Percentiles rank a stretch among this genome's conserved stretches.
These are phyloP conservation scores for Colletotrichum plurivorum DNA, from an alignment of 2,329 filamentous ascomycete species.

Conservation along the genomic window DNA sequence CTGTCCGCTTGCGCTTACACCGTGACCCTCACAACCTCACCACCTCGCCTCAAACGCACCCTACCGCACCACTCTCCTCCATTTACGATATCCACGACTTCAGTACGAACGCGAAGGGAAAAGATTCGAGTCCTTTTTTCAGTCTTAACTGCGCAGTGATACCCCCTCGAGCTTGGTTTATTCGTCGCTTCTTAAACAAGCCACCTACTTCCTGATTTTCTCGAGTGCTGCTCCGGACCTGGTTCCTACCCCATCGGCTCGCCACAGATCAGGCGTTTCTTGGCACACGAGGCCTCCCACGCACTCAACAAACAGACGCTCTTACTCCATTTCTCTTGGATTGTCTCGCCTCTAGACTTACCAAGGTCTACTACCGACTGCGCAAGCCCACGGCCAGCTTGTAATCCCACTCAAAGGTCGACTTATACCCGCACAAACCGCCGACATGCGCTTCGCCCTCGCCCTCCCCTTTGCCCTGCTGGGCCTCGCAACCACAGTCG, in stretches of 20 bases:
- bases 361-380: too few species aligned
- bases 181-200: neutral
- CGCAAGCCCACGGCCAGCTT: neutral
- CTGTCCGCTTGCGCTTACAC: constrained; percentile 3
- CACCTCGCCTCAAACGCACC: constrained; percentile 4
- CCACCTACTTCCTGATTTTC: neutral
- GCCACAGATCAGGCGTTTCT: neutral
- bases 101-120: neutral
- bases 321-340: neutral
- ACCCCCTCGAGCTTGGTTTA: constrained; percentile 9
- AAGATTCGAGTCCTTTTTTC: constrained; percentile 1
- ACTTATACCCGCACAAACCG: constrained; percentile 6
- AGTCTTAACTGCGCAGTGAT: constrained; percentile 18
- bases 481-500: constrained; percentile 24
- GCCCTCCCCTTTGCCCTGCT: constrained; percentile 22
- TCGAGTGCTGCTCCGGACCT: neutral
- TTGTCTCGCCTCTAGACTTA: neutral
- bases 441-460: constrained; percentile 30
- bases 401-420: neutral
- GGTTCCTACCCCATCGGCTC: neutral
- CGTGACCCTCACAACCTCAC: neutral
- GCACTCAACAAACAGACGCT: neutral
- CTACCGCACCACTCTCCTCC: neutral
- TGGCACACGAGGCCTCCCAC: constrained; percentile 21
- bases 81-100: constrained; percentile 10